Evolutionary conservation across 768 basidiomycete genomes (phyloP).

Genomic region (Naematelia aurantialba): DNA sequence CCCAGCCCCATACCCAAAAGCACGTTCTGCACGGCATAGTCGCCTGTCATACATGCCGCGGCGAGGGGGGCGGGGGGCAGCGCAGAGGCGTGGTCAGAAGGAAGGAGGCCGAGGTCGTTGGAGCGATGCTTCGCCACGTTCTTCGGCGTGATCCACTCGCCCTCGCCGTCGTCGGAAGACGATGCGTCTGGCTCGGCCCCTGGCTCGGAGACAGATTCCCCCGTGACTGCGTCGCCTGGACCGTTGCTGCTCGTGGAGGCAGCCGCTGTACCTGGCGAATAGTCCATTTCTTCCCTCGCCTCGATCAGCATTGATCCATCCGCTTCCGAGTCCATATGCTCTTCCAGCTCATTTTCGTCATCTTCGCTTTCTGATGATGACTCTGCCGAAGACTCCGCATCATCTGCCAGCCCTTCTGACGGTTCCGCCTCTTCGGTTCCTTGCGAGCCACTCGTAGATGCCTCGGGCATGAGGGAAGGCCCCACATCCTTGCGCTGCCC

Average conservation of each 20-base stretch:
- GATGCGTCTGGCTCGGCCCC: background rate
- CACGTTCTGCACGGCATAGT: slow-evolving; percentile 99
- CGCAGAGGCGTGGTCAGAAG: slow-evolving; percentile 50
- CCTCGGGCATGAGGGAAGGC: background rate
- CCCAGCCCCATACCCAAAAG: slow-evolving; percentile 88
- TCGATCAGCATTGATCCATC: slow-evolving; percentile 16
- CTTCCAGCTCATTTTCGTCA: slow-evolving; percentile 13
- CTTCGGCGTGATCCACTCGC: slow-evolving; percentile 93
- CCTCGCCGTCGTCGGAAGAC: slow-evolving; percentile 52
- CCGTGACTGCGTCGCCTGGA: slow-evolving; percentile 1
- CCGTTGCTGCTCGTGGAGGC: background rate
- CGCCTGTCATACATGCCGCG: slow-evolving; percentile 92
- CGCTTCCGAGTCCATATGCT: slow-evolving; percentile 2
- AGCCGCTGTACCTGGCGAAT: background rate
- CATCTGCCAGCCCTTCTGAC: slow-evolving; percentile 12
- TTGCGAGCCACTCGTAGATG: background rate
- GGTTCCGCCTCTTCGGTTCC: background rate
- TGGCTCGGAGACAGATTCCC: slow-evolving; percentile 3
- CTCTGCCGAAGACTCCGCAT: slow-evolving; percentile 54
- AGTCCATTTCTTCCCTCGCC: background rate
- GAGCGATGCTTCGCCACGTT: slow-evolving; percentile 86
- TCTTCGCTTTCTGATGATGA: slow-evolving; percentile 44
- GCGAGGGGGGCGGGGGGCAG: slow-evolving; percentile 52
- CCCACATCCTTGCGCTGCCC: slow-evolving; percentile 15
- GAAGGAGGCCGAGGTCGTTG: slow-evolving; percentile 74